These are phyloP conservation scores for Lathyrus sativus DNA, from an alignment of 306 rosid species.

Conservation along the genomic window DNA sequence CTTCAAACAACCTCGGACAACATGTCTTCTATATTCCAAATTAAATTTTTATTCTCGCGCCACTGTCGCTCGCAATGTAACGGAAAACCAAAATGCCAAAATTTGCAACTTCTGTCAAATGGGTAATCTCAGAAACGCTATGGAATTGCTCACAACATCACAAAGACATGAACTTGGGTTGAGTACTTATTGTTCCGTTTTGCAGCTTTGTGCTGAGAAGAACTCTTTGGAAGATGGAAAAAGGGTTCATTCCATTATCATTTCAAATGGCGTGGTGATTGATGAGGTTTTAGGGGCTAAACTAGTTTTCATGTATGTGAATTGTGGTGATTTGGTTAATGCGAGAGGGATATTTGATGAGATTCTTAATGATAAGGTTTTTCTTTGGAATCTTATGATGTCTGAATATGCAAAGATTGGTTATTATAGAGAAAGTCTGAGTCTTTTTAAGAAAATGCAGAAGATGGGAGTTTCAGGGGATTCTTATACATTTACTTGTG, in stretches of 20 bases:
- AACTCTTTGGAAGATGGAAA: slow-evolving; percentile 64
- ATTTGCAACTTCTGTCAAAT: slow-evolving; percentile 47
- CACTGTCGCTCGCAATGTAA: slow-evolving; percentile 5
- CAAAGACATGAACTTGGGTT: slow-evolving; percentile 50
- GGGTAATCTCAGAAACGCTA: slow-evolving; percentile 62
- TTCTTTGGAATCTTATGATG: slow-evolving; percentile 76
- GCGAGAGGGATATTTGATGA: slow-evolving; percentile 64
- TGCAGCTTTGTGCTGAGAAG: slow-evolving; percentile 73
- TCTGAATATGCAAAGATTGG: slow-evolving; percentile 63
- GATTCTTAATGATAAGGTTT: slow-evolving; percentile 55
- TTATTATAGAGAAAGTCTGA: slow-evolving; percentile 51
- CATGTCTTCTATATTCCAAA: slow-evolving; percentile 33
- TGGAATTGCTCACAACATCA: slow-evolving; percentile 47
- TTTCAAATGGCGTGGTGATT: slow-evolving; percentile 38
- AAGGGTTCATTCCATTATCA: slow-evolving; percentile 56
- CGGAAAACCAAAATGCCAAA: slow-evolving; percentile 23
- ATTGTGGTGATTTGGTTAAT: slow-evolving; percentile 56
- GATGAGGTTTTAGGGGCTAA: slow-evolving; percentile 60
- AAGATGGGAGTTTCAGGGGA: slow-evolving; percentile 52
- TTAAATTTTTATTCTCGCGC: slow-evolving; percentile 29
- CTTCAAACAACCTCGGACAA: slow-evolving; percentile 39
- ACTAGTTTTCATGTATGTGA: slow-evolving; percentile 69
- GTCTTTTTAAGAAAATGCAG: slow-evolving; percentile 61
- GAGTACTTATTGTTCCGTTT: slow-evolving; percentile 53
- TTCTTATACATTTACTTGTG: slow-evolving; percentile 60